A percentile compares a stretch with the other conserved stretches of the same genome.
Conservation (phyloP, 2,329 filamentous ascomycete genomes). For the Monosporascus sp. region DNA sequence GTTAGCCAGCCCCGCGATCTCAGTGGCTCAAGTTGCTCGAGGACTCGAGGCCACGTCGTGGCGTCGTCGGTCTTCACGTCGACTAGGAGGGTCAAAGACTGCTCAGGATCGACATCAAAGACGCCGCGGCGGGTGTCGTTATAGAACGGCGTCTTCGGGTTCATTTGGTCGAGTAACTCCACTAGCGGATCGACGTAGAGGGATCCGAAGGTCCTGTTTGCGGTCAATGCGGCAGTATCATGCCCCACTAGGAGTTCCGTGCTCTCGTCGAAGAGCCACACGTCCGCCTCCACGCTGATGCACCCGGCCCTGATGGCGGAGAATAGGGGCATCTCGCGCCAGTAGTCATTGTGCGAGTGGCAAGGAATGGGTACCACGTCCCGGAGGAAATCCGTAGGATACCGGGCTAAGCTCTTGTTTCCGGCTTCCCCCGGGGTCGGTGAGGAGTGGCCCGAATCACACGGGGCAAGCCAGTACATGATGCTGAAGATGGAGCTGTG, state of each 20-base stretch:
- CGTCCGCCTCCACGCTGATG: constrained; percentile 63
- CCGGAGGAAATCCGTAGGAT: constrained; percentile 49
- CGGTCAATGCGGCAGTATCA: constrained; percentile 46
- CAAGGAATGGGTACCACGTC: constrained; percentile 52
- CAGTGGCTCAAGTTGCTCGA: constrained; percentile 54
- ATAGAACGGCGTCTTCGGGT: constrained; percentile 42
- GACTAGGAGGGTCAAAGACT: constrained; percentile 58
- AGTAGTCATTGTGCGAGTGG: constrained; percentile 70
- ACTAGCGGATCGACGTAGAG: constrained; percentile 64
- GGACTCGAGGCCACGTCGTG: constrained; percentile 47
- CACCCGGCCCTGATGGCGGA: constrained; percentile 57
- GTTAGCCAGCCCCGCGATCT: constrained; percentile 54
- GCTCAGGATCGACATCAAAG: constrained; percentile 46
- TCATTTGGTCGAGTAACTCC: constrained; percentile 50
- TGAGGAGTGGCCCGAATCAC: no score
- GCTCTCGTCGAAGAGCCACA: constrained; percentile 53
- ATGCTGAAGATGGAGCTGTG: no score
- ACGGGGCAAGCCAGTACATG: no score
- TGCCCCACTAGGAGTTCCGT: constrained; percentile 60
- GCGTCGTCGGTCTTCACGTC: constrained; percentile 61
- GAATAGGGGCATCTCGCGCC: constrained; percentile 57
- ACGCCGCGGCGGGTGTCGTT: constrained; percentile 47
- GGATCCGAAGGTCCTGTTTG: constrained; percentile 52
- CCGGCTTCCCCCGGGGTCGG: constrained; percentile 15
- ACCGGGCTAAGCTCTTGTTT: constrained; percentile 36